These are phyloP conservation scores for Leishmania turanica DNA, from an alignment of 208 protist genomes.

Conservation along the genomic window DNA sequence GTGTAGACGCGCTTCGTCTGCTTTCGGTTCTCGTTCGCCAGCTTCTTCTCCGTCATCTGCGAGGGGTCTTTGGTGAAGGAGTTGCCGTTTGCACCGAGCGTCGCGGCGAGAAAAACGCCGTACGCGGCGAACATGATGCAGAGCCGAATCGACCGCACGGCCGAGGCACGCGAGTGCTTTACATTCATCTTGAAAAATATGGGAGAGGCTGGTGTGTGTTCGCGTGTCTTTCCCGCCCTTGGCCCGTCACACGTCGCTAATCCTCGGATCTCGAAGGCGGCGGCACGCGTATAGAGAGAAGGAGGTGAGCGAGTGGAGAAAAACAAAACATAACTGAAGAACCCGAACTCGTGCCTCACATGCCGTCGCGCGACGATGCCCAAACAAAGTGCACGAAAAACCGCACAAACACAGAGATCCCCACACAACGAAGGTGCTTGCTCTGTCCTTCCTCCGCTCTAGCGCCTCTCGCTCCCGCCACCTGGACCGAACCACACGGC, in stretches of 20 bases:
- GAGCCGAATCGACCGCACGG: conserved; percentile 13
- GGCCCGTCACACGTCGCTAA: neutral
- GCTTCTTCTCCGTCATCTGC: conserved; percentile 10
- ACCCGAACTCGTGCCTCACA: neutral
- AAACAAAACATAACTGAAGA: neutral
- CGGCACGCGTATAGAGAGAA: neutral
- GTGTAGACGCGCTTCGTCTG: conserved; percentile 67
- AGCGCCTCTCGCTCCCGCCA: neutral
- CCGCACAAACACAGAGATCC: neutral
- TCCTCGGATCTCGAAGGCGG: neutral
- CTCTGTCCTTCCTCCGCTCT: neutral
- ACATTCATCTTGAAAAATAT: neutral
- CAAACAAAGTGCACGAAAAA: neutral
- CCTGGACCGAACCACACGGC: neutral
- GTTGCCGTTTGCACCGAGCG: conserved; percentile 10
- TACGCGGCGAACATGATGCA: conserved; percentile 24
- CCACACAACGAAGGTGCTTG: neutral
- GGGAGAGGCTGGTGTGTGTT: neutral
- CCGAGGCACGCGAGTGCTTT: conserved; percentile 5
- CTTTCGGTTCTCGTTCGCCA: conserved; percentile 27
- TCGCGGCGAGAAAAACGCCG: neutral
- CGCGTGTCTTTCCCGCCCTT: neutral
- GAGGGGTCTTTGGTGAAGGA: neutral
- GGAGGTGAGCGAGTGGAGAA: neutral
- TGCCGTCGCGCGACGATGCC: neutral